A percentile compares a stretch with the other conserved stretches of the same genome.
phyloP scores from a whole-genome alignment of 306 rosid genomes.

The Pyrus pyrifolia region DNA sequence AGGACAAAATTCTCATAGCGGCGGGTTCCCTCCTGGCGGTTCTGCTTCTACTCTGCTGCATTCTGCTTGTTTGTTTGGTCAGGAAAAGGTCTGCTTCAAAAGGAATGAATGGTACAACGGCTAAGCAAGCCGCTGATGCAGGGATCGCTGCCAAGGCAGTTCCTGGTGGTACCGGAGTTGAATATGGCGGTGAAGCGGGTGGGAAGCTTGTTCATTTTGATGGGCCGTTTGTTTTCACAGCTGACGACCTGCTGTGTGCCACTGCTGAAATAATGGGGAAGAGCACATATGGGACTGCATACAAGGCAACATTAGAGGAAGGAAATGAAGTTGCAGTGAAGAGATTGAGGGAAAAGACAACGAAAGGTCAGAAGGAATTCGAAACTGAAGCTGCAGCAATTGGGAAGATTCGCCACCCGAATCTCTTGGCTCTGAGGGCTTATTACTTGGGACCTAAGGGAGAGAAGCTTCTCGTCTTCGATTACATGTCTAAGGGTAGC shows the following conservation, averaged over 20 bases:
- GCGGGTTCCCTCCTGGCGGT: constrained; percentile 63
- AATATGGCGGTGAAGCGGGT: constrained; percentile 69
- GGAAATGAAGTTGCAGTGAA: constrained; percentile 83
- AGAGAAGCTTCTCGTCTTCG: constrained; percentile 88
- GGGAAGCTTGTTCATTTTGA: constrained; percentile 76
- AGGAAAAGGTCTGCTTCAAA: constrained; percentile 52
- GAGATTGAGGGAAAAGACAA: constrained; percentile 78
- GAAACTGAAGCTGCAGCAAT: constrained; percentile 72
- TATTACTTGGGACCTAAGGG: constrained; percentile 73
- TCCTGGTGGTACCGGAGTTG: constrained; percentile 34
- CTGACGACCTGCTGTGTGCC: constrained; percentile 84
- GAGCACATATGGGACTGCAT: constrained; percentile 84
- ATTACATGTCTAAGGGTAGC: constrained; percentile 79
- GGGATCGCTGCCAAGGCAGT: constrained; percentile 40
- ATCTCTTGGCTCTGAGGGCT: constrained; percentile 76
- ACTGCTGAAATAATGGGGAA: constrained; percentile 94
- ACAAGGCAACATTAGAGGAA: constrained; percentile 83
- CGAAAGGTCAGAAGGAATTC: constrained; percentile 79
- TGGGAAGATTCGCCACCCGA: constrained; percentile 70
- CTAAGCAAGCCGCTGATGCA: constrained; percentile 25
- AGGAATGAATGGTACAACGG: constrained; percentile 31
- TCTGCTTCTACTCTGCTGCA: constrained; percentile 66
- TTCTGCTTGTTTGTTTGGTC: constrained; percentile 60
- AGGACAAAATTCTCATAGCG: constrained; percentile 75
- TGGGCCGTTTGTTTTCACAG: constrained; percentile 83